Evolutionary conservation across 1,139 yeast genomes (phyloP), one percentile per base, ranked within the genome.

Genomic region (Kodamaea derodonti): DNA sequence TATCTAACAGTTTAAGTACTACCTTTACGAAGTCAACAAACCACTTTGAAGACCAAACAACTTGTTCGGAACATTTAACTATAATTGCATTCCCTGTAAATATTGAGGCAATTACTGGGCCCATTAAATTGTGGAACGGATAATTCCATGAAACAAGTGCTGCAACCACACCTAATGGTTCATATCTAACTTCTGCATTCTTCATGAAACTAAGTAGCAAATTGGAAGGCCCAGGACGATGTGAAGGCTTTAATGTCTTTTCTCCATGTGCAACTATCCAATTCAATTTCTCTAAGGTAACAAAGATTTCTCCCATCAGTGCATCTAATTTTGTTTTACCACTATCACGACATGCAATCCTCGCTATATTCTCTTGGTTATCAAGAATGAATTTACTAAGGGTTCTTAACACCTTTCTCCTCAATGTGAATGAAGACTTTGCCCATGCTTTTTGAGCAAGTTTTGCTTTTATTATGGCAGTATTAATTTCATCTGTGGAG

Each of bases 241-340:
- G 72, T 9, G 94, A 82, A 1, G 92, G 82, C 31, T 71, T 65
- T 43, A 92, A 66, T 0, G 85, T 75, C 14, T 62, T 62, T 47
- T 82, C 94, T 22, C 97, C 97, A 54, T 92, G 79, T 45, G 80
- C 75, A 34, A 86, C 69, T 32, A 84, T 80, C 98, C 98, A 92
- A 47, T 82, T 80, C 49, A 90, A 64, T 58, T 92, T 92, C 56
- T 92, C 98, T 45, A 90, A 68, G 0, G 97, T 90, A 9, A 88
- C 97, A 77, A 92, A 74, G 27, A 84, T 80, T 55, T 92, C 98
- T 30, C 98, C 98, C 83, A 92, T 81, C 38, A 92, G 82, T 2
- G 98, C 97, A 63, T 92, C 97, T 30, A 92, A 68, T 80, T 84
- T 81, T 2, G 98, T 90, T 56, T 92, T 92, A 24, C 98, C 98